A percentile compares a stretch with the other conserved stretches of the same genome.
Evolutionary conservation across 2,329 filamentous ascomycete genomes (phyloP).

Genomic region (Tolypocladium album): DNA sequence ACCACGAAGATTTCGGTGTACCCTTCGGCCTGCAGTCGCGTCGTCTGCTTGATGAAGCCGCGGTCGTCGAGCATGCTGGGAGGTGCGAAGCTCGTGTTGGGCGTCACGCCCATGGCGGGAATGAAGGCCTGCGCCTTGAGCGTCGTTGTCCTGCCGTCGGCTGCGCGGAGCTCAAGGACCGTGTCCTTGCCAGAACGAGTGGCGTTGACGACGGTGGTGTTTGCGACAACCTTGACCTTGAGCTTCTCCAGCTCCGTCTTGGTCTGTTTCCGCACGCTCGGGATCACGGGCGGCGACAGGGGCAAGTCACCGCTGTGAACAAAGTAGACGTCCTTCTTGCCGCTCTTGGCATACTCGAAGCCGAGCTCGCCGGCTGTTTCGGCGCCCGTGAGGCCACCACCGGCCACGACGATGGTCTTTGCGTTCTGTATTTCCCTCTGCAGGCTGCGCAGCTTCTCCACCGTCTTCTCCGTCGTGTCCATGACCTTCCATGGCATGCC

Average conservation of each 20-base stretch:
- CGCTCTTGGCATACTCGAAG: constrained; percentile 29
- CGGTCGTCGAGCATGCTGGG: constrained; percentile 20
- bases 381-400: constrained; percentile 38
- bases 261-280: constrained; percentile 27
- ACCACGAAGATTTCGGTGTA: constrained; percentile 31
- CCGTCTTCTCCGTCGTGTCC: constrained; percentile 30
- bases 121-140: constrained; percentile 34
- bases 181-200: constrained; percentile 15
- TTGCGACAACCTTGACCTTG: constrained; percentile 29
- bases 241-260: constrained; percentile 30
- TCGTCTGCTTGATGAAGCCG: constrained; percentile 26
- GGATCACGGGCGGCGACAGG: constrained; percentile 18
- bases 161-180: constrained; percentile 21
- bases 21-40: constrained; percentile 22
- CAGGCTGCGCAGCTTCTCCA: constrained; percentile 23
- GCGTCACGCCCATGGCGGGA: constrained; percentile 31
- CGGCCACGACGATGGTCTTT: constrained; percentile 38
- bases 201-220: constrained; percentile 23
- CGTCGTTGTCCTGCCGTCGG: constrained; percentile 22
- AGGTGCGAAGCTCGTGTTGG: constrained; percentile 35
- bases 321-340: constrained; percentile 35
- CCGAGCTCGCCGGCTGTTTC: constrained; percentile 43
- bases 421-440: constrained; percentile 28
- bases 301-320: constrained; percentile 28
- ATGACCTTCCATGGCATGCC: constrained; percentile 39